Base-by-base conservation (phyloP, 306 rosid species). In the Quercus agrifolia region DNA sequence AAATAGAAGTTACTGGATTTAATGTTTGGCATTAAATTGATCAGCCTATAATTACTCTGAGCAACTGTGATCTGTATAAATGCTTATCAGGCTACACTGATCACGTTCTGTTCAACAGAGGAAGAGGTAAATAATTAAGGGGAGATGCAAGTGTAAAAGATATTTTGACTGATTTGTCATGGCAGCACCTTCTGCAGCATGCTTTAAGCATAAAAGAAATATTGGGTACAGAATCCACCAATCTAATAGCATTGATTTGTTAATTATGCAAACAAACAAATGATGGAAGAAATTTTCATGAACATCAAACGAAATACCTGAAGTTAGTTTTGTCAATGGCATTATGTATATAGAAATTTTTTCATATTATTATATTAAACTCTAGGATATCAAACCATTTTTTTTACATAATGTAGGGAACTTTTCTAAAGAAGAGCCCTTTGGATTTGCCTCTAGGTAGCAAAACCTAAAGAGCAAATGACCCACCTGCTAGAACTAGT, bases 1-100 rank as follows among this genome's bases (percentile, higher is more conserved):
- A 44, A 86, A 77, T 79, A 82, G 6, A 59, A 72, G 78, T 49
- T 20, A 81, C 30, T 54, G 4, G 23, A 54, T 77, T 67, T 21
- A 33, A 61, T 71, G 20, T 19, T 38, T 9, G 27, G 38, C 75
- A 25, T 56, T 52, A 80, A 78, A 73, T 56, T 58, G 74, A 55
- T 71, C 71, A 58, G 44, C 71, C 27, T 27, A 55, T 49, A 78
- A 56, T 38, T 61, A 56, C 19, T 13, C 19, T 31, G 38, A 38
- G 56, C 75, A 66, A 46, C 27, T 35, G 58, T 61, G 82, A 44
- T 61, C 28, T 74, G 31, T 71, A 38, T 61, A 51, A 20, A 73
- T 82, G 73, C 31, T 66, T 72, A 82, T 78, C 46, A 80, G 19
- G 77, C 78, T 38, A 38, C 11, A 7, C 10, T 38, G 44, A 38